Evolutionary conservation across 352 stramenopile species (phyloP).

Genomic region (Pythium periplocum): DNA sequence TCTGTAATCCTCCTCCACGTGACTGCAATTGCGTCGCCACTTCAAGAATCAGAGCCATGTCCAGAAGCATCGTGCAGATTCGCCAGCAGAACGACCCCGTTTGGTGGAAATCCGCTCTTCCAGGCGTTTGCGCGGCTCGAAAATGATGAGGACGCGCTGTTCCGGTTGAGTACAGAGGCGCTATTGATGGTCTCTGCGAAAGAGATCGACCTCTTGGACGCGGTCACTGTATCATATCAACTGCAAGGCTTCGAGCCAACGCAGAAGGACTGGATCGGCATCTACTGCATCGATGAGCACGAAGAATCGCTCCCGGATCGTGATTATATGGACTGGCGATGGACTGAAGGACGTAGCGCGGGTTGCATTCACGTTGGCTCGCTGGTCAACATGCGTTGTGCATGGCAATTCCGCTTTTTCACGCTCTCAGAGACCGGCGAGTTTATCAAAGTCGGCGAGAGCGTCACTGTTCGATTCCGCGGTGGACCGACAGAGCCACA

Average conservation of each 20-base stretch:
- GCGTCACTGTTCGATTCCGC: conserved; percentile 16
- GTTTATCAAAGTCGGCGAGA: conserved; percentile 16
- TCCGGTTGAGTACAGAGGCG: neutral
- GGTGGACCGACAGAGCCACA: conserved; percentile 16
- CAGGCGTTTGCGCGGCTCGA: conserved; percentile 1
- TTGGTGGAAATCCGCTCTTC: conserved; percentile 1
- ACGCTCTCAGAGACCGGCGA: neutral
- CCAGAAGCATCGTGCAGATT: no score
- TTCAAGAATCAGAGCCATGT: no score
- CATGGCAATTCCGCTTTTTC: conserved; percentile 18
- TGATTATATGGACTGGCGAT: conserved; percentile 11
- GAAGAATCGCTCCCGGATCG: neutral
- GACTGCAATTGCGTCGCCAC: no score
- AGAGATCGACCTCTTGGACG: conserved; percentile 13
- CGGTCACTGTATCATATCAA: conserved; percentile 5
- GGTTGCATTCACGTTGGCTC: conserved; percentile 13
- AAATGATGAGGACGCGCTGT: neutral
- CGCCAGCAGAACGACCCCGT: neutral
- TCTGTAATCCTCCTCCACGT: no score
- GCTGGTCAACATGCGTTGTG: conserved; percentile 17
- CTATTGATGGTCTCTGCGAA: conserved; percentile 9
- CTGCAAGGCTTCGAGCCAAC: neutral
- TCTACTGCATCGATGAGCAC: conserved; percentile 34
- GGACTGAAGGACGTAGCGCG: conserved; percentile 2
- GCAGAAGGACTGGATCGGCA: conserved; percentile 22